A percentile compares a stretch with the other conserved stretches of the same genome.
Evolutionary conservation across 1,139 yeast species (phyloP).

Genomic region (Suhomyces bokatorum): DNA sequence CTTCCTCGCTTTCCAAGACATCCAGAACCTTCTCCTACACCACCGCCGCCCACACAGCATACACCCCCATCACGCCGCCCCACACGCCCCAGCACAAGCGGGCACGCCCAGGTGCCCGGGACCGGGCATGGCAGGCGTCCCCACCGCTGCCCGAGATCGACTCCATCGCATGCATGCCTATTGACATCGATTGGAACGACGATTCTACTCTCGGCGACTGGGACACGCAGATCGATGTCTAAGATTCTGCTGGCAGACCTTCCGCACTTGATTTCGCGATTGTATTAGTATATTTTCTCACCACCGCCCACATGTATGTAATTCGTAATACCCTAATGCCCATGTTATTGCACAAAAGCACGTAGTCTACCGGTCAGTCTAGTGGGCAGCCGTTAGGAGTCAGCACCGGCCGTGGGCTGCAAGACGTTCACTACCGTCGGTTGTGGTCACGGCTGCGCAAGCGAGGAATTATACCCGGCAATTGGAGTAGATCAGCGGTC

Average conservation of each 20-base stretch:
- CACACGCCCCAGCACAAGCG: constrained; percentile 3
- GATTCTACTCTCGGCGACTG: constrained; percentile 3
- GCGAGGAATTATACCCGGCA: too few species aligned
- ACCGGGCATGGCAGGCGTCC: neutral
- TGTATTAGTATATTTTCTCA: constrained; percentile 3
- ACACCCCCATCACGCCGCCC: constrained; percentile 3
- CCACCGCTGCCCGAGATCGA: neutral
- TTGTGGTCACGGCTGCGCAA: too few species aligned
- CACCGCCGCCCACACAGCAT: neutral
- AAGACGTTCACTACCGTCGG: too few species aligned
- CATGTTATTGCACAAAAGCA: neutral
- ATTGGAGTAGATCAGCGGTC: too few species aligned
- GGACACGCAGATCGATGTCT: constrained; percentile 8
- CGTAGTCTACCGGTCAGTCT: too few species aligned
- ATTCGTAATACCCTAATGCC: constrained; percentile 4
- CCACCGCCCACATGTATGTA: neutral
- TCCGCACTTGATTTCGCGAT: neutral
- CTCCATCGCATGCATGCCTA: constrained; percentile 8
- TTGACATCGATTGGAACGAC: constrained; percentile 9
- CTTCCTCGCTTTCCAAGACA: neutral
- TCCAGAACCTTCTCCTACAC: neutral
- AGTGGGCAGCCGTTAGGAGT: too few species aligned
- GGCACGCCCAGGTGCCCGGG: too few species aligned
- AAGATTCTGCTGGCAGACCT: constrained; percentile 11
- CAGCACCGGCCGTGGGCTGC: too few species aligned